phyloP scores from a whole-genome alignment of 2,329 filamentous ascomycete species.

The Botrytis cinerea region DNA sequence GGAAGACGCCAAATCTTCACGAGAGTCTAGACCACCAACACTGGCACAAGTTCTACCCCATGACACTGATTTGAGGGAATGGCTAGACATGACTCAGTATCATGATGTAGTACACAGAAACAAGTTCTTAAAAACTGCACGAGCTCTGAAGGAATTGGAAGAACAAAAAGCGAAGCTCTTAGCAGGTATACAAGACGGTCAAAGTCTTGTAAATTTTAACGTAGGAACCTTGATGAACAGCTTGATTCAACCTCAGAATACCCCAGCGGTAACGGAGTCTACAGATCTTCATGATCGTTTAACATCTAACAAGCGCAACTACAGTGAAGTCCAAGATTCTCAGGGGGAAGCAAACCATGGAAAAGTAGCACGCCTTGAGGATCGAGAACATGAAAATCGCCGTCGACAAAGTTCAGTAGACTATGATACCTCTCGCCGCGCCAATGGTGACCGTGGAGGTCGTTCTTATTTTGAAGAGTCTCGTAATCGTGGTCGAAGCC shows the following conservation, averaged over 20 bases:
- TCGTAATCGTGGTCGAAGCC: constrained; percentile 29
- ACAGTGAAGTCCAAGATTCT: constrained; percentile 35
- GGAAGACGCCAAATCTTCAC: constrained; percentile 28
- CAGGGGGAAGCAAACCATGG: constrained; percentile 26
- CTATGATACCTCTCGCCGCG: constrained; percentile 29
- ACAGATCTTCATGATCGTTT: constrained; percentile 28
- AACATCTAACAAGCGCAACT: constrained; percentile 38
- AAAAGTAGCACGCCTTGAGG: constrained; percentile 37
- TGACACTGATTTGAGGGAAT: constrained; percentile 42
- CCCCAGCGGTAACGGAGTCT: constrained; percentile 19
- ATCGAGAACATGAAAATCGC: constrained; percentile 29
- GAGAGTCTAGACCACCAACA: constrained; percentile 30
- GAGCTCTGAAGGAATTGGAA: constrained; percentile 34
- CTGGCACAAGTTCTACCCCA: constrained; percentile 35
- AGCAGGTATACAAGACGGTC: constrained; percentile 37
- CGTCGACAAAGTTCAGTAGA: constrained; percentile 33
- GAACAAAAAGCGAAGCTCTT: constrained; percentile 39
- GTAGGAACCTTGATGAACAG: constrained; percentile 14
- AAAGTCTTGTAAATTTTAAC: constrained; percentile 15
- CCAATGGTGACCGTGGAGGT: constrained; percentile 32
- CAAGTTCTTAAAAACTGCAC: constrained; percentile 34
- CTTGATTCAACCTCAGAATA: neutral
- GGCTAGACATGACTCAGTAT: constrained; percentile 43
- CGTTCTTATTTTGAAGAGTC: constrained; percentile 30
- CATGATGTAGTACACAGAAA: constrained; percentile 42